Evolutionary conservation across 148 eudicot species (phyloP).

Genomic region (Rhododendron williamsianum): DNA sequence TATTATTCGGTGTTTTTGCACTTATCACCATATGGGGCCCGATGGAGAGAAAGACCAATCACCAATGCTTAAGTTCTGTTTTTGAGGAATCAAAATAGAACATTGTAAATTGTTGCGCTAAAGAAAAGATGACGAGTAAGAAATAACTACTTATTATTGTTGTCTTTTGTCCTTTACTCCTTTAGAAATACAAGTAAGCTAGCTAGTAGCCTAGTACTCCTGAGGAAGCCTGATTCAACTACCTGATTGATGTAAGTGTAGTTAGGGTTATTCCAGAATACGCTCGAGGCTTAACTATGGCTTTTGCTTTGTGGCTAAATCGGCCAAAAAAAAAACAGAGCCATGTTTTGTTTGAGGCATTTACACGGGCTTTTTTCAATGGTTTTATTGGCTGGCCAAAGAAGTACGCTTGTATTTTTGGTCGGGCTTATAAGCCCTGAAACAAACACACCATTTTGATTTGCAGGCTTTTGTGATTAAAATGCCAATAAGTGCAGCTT

Average conservation of each 20-base stretch:
- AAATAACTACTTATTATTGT: background rate
- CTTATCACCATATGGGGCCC: background rate
- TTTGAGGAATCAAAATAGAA: background rate
- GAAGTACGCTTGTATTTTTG: background rate
- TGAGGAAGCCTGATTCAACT: background rate
- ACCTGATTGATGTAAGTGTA: background rate
- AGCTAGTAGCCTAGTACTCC: background rate
- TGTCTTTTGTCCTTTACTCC: background rate
- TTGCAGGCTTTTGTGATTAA: background rate
- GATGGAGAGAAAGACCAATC: background rate
- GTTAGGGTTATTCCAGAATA: background rate
- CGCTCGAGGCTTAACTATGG: background rate
- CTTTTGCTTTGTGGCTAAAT: background rate
- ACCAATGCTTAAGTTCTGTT: background rate
- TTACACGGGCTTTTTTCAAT: background rate
- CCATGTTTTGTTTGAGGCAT: background rate
- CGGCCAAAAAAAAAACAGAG: background rate
- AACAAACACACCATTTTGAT: background rate
- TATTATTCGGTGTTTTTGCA: background rate
- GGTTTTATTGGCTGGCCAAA: background rate
- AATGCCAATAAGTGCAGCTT: background rate
- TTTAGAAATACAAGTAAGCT: background rate
- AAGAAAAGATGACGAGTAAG: background rate
- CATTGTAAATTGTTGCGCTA: background rate
- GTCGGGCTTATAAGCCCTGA: background rate